Evolutionary conservation across 192 early-diverging fungal genomes (phyloP), one percentile per base, ranked within the genome.

Genomic region (Dimargaris cristalligena): DNA sequence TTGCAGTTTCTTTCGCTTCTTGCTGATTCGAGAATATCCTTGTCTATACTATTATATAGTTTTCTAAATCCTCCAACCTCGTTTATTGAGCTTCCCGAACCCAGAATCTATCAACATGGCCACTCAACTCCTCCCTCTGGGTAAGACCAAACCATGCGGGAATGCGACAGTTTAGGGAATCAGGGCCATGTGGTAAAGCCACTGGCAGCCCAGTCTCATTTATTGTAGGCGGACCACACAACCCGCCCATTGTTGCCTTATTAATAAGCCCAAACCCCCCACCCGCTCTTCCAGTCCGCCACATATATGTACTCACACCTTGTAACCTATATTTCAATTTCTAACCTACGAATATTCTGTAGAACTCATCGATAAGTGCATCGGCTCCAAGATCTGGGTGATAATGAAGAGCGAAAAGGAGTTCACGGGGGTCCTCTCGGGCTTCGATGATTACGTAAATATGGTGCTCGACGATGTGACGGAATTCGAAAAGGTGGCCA

Each of bases 371-470:
- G 95, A 99, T 73, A 88, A 92, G 65, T 99, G 95, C 74, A 92
- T 96, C 58, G 92, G 93, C 26, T 93, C 90, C 58, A 80, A 84
- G 63, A 93, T 99, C 60, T 95, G 92, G 93, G 93, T 99, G 0
- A 69, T 95, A 45, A 93, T 99, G 92, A 96, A 96, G 75, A 78
- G 79, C 22, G 90, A 96, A 61, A 93, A 89, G 74, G 95, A 99
- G 73, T 99, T 99, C 67, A 82, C 84, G 22, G 95, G 95, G 10
- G 94, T 89, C 20, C 76, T 99, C 59, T 74, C 92, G 3, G 91
- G 91, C n/a, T 99, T 99, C 71, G 95, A 99, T 65, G 95, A 99
- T 72, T 99, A 83, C 76, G 93, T 96, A 63, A 97, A 96, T 72
- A 95, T 99, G 95, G 92, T 99, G 3, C 69, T 99, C 58, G 88